phyloP scores from a whole-genome alignment of 306 rosid genomes.

The Alnus rubra region DNA sequence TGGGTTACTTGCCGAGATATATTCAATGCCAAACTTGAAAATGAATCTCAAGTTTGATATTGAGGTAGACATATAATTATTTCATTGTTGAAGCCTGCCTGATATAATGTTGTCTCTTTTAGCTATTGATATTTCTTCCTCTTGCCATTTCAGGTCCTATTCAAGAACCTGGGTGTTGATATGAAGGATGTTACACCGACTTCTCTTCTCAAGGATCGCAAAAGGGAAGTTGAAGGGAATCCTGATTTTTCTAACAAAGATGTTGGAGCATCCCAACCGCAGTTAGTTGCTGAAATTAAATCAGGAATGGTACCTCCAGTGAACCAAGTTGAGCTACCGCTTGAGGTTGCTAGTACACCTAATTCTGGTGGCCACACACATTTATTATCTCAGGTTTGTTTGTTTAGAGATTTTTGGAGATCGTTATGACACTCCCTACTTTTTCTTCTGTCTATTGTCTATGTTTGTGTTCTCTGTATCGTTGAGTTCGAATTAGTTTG shows the following conservation, averaged over 20 bases:
- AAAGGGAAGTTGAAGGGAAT: conserved; percentile 95
- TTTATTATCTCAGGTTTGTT: conserved; percentile 76
- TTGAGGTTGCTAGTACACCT: conserved; percentile 68
- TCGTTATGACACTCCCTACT: background rate
- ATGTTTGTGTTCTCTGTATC: conserved; percentile 9
- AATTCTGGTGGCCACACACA: conserved; percentile 77
- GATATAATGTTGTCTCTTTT: background rate
- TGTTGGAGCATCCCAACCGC: conserved; percentile 80
- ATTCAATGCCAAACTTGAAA: conserved; percentile 98
- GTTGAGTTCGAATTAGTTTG: conserved; percentile 13
- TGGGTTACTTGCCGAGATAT: conserved; percentile 95
- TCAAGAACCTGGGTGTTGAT: conserved; percentile 84
- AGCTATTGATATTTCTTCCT: conserved; percentile 9
- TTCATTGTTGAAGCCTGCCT: conserved; percentile 18
- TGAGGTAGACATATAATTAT: conserved; percentile 52
- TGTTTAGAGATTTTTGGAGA: conserved; percentile 2
- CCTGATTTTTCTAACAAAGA: conserved; percentile 99
- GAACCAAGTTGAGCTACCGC: conserved; percentile 81
- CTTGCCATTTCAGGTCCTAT: conserved; percentile 65
- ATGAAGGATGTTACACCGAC: conserved; percentile 94
- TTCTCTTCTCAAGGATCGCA: conserved; percentile 86
- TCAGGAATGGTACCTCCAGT: conserved; percentile 67
- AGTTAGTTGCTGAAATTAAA: conserved; percentile 72
- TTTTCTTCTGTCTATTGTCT: background rate
- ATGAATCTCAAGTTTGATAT: conserved; percentile 99